phyloP scores from a whole-genome alignment of 495 filamentous ascomycete genomes.

The Talaromyces nanjingensis region DNA sequence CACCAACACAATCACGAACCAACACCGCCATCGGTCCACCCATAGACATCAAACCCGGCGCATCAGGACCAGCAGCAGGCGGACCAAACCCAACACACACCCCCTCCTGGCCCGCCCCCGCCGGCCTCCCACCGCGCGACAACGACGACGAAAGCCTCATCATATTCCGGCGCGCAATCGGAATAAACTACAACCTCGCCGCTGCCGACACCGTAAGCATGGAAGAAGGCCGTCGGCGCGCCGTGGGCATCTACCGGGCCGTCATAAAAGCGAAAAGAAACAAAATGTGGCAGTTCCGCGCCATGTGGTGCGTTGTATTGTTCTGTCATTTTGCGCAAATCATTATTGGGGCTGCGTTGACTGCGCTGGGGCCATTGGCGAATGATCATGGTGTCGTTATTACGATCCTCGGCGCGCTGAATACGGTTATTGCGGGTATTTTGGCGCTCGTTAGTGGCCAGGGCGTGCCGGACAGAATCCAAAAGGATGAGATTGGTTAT shows the following conservation, averaged over 20 bases:
- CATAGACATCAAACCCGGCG: background rate
- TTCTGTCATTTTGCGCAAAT: slow-evolving; percentile 29
- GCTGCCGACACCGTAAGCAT: slow-evolving; percentile 7
- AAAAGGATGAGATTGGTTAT: slow-evolving; percentile 38
- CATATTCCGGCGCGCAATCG: slow-evolving; percentile 8
- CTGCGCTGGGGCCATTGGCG: slow-evolving; percentile 35
- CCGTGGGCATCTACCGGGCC: background rate
- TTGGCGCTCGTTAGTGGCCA: slow-evolving; percentile 45
- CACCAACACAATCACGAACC: background rate
- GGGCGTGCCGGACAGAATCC: slow-evolving; percentile 41
- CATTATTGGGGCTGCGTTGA: slow-evolving; percentile 38
- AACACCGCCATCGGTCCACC: slow-evolving; percentile 5
- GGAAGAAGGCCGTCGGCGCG: slow-evolving; percentile 5
- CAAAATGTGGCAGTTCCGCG: slow-evolving; percentile 1
- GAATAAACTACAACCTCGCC: slow-evolving; percentile 6
- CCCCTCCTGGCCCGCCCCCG: slow-evolving; percentile 1
- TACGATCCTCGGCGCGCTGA: slow-evolving; percentile 39
- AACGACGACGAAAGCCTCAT: slow-evolving; percentile 9
- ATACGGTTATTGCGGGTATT: slow-evolving; percentile 41
- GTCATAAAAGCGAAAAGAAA: background rate
- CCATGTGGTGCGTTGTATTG: background rate
- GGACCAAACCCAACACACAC: background rate
- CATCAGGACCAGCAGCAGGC: background rate
- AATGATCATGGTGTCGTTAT: slow-evolving; percentile 27
- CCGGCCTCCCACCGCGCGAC: slow-evolving; percentile 4